phyloP scores from a whole-genome alignment of 176 grass and related monocot species.

The Leersia perrieri region DNA sequence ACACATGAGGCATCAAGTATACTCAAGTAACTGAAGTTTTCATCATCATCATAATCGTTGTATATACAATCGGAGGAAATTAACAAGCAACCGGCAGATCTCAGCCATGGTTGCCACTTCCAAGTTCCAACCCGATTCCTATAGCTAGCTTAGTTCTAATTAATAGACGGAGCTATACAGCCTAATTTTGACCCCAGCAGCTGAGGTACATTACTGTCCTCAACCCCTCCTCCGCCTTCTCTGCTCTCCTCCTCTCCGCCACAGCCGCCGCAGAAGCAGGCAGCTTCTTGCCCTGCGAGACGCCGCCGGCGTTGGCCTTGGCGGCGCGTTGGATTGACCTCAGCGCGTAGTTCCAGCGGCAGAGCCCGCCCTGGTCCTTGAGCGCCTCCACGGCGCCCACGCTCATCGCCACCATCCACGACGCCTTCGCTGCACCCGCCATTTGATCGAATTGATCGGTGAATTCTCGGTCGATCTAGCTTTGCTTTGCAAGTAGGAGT shows the following conservation, averaged over 20 bases:
- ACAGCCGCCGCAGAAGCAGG: background rate
- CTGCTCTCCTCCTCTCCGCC: background rate
- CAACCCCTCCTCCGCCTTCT: slow-evolving; percentile 53
- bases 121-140: background rate
- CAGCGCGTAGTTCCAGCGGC: slow-evolving; percentile 75
- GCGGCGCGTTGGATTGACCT: slow-evolving; percentile 34
- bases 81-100: background rate
- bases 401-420: slow-evolving; percentile 53
- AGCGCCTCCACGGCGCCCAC: slow-evolving; percentile 65
- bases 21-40: background rate
- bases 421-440: slow-evolving; percentile 39
- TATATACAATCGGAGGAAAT: background rate
- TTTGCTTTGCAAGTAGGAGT: background rate
- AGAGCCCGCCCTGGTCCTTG: slow-evolving; percentile 66
- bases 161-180: background rate
- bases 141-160: background rate
- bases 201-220: slow-evolving; percentile 69
- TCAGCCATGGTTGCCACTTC: background rate
- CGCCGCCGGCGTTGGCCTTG: slow-evolving; percentile 23
- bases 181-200: slow-evolving; percentile 62
- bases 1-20: background rate
- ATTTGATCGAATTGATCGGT: slow-evolving; percentile 16
- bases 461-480: background rate
- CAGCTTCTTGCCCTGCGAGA: slow-evolving; percentile 26
- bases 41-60: background rate